phyloP scores from a whole-genome alignment of 1,284 basidiomycete species.

The Pterula multifida region DNA sequence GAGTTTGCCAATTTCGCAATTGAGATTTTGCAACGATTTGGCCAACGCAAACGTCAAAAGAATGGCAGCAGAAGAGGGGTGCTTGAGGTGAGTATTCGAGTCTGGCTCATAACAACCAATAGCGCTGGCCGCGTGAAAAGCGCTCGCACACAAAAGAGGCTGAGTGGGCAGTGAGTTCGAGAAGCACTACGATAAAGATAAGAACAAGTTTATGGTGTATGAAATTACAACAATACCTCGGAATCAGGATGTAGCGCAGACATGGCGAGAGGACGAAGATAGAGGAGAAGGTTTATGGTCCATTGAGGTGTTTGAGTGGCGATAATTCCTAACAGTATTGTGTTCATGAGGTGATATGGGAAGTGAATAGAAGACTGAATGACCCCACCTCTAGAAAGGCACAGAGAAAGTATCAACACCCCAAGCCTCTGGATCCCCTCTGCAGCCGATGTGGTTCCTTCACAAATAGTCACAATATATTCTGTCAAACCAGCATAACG shows the following conservation, averaged over 20 bases:
- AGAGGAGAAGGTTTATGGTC: neutral
- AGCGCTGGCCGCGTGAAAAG: constrained; percentile 5
- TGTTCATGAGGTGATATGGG: too few species aligned
- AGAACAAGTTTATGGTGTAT: neutral
- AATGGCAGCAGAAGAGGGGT: constrained; percentile 31
- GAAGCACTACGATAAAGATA: neutral
- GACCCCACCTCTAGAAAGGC: constrained; percentile 8
- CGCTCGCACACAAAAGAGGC: neutral
- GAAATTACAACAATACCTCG: neutral
- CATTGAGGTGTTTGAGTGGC: neutral
- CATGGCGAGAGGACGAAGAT: neutral
- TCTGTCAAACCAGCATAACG: constrained; percentile 21
- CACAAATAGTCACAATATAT: constrained; percentile 19
- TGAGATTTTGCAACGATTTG: constrained; percentile 28
- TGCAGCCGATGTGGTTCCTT: constrained; percentile 4
- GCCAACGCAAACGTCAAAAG: constrained; percentile 36
- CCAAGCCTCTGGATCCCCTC: neutral
- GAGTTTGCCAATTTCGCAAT: constrained; percentile 29
- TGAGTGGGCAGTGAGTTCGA: neutral
- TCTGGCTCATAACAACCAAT: constrained; percentile 11
- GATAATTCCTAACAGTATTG: neutral
- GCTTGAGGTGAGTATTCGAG: constrained; percentile 14
- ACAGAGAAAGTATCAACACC: constrained; percentile 5
- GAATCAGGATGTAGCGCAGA: neutral
- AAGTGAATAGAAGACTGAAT: too few species aligned